phyloP scores from a whole-genome alignment of 495 filamentous ascomycete species.

The Aspergillus panamensis region DNA sequence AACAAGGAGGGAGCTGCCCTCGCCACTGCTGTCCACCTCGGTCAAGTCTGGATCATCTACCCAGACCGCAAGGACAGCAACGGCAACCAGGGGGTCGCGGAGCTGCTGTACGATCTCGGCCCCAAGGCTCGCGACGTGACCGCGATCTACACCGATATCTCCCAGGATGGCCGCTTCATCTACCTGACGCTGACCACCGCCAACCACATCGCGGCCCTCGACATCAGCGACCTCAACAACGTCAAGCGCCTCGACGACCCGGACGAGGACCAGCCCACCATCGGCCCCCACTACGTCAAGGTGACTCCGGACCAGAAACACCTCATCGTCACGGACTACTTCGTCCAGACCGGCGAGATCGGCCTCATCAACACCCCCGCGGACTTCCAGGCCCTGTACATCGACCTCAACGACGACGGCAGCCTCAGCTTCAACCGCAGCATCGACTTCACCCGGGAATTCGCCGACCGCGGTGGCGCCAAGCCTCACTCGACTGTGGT shows the following conservation, averaged over 20 bases:
- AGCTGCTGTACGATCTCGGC: slow-evolving; percentile 58
- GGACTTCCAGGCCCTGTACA: slow-evolving; percentile 60
- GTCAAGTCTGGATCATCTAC: slow-evolving; percentile 64
- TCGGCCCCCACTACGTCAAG: slow-evolving; percentile 63
- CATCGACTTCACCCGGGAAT: slow-evolving; percentile 54
- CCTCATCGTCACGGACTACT: slow-evolving; percentile 61
- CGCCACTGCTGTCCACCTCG: slow-evolving; percentile 58
- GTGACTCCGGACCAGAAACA: slow-evolving; percentile 63
- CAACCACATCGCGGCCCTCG: slow-evolving; percentile 61
- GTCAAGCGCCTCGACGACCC: slow-evolving; percentile 60
- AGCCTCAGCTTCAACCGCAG: slow-evolving; percentile 53
- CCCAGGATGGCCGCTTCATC: slow-evolving; percentile 53
- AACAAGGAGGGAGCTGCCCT: slow-evolving; percentile 57
- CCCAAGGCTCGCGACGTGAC: slow-evolving; percentile 51
- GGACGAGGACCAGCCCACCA: slow-evolving; percentile 53
- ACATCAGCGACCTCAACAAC: slow-evolving; percentile 58
- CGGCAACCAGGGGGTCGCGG: slow-evolving; percentile 54
- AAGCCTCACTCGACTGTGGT: slow-evolving; percentile 58
- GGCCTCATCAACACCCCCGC: slow-evolving; percentile 60
- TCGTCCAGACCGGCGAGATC: slow-evolving; percentile 61
- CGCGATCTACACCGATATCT: slow-evolving; percentile 62
- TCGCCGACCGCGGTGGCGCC: slow-evolving; percentile 52
- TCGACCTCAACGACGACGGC: slow-evolving; percentile 55
- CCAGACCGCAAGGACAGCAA: slow-evolving; percentile 51
- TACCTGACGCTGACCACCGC: slow-evolving; percentile 61